Evolutionary conservation across 179 eudicot genomes (phyloP), one percentile per base, ranked within the genome.

Genomic region (Amaranthus tricolor): DNA sequence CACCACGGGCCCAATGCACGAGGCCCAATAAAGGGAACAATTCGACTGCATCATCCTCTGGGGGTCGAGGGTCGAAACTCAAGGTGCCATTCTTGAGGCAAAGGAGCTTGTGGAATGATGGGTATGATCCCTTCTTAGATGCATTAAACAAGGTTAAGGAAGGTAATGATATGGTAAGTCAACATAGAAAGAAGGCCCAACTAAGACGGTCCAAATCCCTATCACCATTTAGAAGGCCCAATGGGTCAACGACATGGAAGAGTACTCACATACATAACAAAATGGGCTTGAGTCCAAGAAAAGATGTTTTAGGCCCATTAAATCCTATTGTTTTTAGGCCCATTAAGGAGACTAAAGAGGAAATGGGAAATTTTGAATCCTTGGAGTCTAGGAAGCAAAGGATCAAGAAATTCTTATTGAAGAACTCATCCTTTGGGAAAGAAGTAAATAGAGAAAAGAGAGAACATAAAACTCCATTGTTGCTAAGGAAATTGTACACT

Each of bases 61-160:
- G 86, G 68, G 80, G 84, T 0, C 85, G 89, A 9, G 67, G 71
- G 40, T 71, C 85, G 0, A 62, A 57, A 12, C 64, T 73, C 9
- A 86, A 74, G 59, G 60, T 77, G 7, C 86, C 89, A 63, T 88
- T 86, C 69, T 45, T 49, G 56, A 78, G 79, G 50, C 80, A 81
- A 15, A 72, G 63, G 59, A 77, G 76, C 66, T 74, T 78, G 58
- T 83, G 91, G 91, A 86, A 84, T 44, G 89, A 91, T 70, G 92
- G 79, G n/a, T 88, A 78, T 62, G 98, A 91, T 73, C 98, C 97
- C 1, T 93, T 93, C 64, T 69, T 54, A 58, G 82, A 68, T 68
- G 98, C 97, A 48, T 71, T 89, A 77, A 79, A 86, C 79, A 90
- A 90, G 66, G 89, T 92, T 9, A 85, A 65, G 76, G 84, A 86